A percentile compares a stretch with the other conserved stretches of the same genome.
phyloP scores from a whole-genome alignment of 2,329 filamentous ascomycete genomes.

The Colletotrichum australisinense region DNA sequence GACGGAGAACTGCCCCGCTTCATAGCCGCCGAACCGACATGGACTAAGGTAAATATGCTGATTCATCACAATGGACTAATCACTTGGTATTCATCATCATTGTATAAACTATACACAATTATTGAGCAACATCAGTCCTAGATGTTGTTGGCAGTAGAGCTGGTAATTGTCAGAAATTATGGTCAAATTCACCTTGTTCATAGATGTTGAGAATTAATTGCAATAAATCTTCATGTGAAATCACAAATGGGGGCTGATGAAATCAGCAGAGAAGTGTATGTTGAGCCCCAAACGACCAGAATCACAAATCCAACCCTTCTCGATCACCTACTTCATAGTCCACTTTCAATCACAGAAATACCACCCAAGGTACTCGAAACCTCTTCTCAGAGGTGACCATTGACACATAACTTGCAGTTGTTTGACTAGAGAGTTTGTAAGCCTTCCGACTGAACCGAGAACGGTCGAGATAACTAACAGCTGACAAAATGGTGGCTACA shows the following conservation, averaged over 20 bases:
- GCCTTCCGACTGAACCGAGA: background rate
- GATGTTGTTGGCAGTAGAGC: too few relatives aligned
- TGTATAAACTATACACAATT: too few relatives aligned
- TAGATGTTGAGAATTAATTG: background rate
- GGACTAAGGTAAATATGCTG: too few relatives aligned
- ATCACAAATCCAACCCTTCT: background rate
- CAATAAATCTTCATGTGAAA: background rate
- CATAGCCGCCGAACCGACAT: too few relatives aligned
- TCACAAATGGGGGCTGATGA: background rate
- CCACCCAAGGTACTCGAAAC: background rate
- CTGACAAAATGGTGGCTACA: conserved; percentile 4
- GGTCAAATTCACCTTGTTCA: background rate
- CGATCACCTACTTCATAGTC: background rate
- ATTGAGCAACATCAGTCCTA: too few relatives aligned
- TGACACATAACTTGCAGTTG: conserved; percentile 26
- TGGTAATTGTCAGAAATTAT: too few relatives aligned
- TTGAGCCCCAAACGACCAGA: background rate
- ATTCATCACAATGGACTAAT: too few relatives aligned
- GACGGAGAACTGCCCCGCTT: too few relatives aligned
- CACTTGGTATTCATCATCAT: too few relatives aligned
- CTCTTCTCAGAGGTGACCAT: background rate
- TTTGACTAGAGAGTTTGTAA: background rate
- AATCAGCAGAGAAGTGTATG: background rate
- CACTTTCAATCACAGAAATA: background rate
- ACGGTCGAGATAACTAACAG: background rate